Evolutionary conservation across 345 rosid species (phyloP), one percentile per base, ranked within the genome.

Genomic region (Eucalyptus paniculata): DNA sequence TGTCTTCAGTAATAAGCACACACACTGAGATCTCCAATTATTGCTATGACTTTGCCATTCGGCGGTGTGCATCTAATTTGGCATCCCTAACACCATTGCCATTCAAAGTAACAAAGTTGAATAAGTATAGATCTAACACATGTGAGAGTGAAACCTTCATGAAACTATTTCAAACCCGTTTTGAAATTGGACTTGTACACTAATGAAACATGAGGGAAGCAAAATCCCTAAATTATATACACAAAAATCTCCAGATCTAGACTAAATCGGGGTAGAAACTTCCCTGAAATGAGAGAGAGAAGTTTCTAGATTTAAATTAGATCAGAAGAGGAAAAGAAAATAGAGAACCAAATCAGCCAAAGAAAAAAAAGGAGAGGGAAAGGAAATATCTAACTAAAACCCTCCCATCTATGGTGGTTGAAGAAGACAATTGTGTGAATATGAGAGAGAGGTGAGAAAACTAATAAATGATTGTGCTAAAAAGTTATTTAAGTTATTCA

Each of bases 61-160:
- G 2, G 7, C 0, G 1, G 67, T 12, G 67, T 1, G n/a, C 15
- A 0, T 28, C 67, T 12, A 60, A 0, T 26, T 60, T 6, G 67
- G 32, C n/a, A 60, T 60, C 67, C 67, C 16, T 1, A 12, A 26
- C 67, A 12, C 32, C 67, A 60, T 60, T 11, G 32, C 16, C 67
- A 60, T 60, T 1, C 16, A 12, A 28, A 60, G 67, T 60, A 60
- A 60, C 32, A 60, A 24, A 28, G n/a, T 60, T 60, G 67, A 26
- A 60, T 0, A 28, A 60, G 16, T 28, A 26, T 5, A 24, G 0
- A 58, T 60, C 0, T 60, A 0, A 26, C 32, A 60, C 32, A 0
- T 26, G n/a, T 6, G 32, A 11, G 32, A 60, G 67, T 0, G 67
- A 60, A 28, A 60, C 32, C 32, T 60, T 60, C 16, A 60, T 6